Percentiles rank a stretch among this genome's conserved stretches.
Evolutionary conservation across 495 filamentous ascomycete species (phyloP).

Genomic region (Daldinia vernicosa): DNA sequence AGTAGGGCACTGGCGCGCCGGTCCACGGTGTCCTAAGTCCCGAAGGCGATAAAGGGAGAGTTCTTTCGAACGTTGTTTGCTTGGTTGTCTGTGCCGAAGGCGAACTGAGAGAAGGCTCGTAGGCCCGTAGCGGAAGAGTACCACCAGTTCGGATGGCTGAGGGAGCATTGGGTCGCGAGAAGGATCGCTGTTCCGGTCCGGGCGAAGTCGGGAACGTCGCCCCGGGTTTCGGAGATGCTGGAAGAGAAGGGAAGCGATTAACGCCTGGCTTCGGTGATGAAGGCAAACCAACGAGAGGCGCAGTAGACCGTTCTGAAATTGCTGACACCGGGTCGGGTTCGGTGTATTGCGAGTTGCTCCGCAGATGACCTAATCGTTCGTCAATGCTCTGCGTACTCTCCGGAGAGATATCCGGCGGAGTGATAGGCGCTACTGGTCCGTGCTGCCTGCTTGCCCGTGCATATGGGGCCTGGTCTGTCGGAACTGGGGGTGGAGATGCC

Average conservation of each 20-base stretch:
- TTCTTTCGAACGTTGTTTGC: constrained; percentile 79
- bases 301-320: constrained; percentile 51
- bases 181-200: constrained; percentile 49
- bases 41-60: constrained; percentile 58
- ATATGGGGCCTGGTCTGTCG: constrained; percentile 54
- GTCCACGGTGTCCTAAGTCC: constrained; percentile 72
- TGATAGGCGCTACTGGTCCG: constrained; percentile 48
- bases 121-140: constrained; percentile 68
- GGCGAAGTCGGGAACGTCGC: constrained; percentile 54
- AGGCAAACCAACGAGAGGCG: constrained; percentile 56
- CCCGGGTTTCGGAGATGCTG: constrained; percentile 55
- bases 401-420: constrained; percentile 58
- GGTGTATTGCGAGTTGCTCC: constrained; percentile 50
- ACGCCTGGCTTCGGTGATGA: constrained; percentile 57
- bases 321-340: constrained; percentile 56
- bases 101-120: constrained; percentile 64
- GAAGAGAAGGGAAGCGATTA: constrained; percentile 59
- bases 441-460: constrained; percentile 37
- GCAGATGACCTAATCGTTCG: constrained; percentile 55
- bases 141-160: constrained; percentile 58
- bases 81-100: constrained; percentile 67
- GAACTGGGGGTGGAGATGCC: constrained; percentile 57
- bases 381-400: constrained; percentile 59
- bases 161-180: constrained; percentile 50
- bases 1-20: constrained; percentile 81